Conservation (phyloP, 2,329 filamentous ascomycete genomes). For the Hymenoscyphus occultus region DNA sequence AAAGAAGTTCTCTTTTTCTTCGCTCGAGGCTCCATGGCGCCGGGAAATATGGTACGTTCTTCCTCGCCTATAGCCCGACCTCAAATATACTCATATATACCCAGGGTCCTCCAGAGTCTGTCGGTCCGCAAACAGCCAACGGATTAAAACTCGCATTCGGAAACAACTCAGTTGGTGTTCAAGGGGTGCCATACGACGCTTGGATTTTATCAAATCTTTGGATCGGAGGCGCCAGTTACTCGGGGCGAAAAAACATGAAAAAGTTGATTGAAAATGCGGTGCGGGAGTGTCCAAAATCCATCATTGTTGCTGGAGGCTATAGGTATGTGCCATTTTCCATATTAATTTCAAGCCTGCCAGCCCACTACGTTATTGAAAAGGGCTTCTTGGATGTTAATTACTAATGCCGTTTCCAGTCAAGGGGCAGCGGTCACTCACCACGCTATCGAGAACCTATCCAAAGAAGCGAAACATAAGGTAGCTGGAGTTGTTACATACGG, state of each 20-base stretch:
- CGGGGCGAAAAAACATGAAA: conserved; percentile 20
- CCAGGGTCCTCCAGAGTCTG: not conserved
- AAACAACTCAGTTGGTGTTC: conserved; percentile 18
- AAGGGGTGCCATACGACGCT: conserved; percentile 35
- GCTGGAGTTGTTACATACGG: conserved; percentile 41
- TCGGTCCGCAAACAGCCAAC: not conserved
- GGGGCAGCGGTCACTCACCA: conserved; percentile 42
- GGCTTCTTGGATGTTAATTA: not conserved
- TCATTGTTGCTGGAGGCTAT: conserved; percentile 39
- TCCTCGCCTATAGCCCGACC: not conserved
- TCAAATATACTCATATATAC: not conserved
- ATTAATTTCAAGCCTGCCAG: not conserved
- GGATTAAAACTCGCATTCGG: conserved; percentile 24
- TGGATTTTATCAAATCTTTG: conserved; percentile 19
- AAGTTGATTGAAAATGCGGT: conserved; percentile 33
- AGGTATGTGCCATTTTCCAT: conserved; percentile 13
- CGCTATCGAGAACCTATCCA: conserved; percentile 35
- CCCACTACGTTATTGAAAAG: no score
- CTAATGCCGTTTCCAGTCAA: conserved; percentile 32
- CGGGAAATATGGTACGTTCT: conserved; percentile 43
- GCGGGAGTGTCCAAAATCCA: conserved; percentile 36
- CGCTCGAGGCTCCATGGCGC: conserved; percentile 45
- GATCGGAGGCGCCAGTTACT: conserved; percentile 14
- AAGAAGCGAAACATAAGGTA: conserved; percentile 31
- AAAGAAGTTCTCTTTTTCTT: conserved; percentile 45